Percentiles rank a stretch among this genome's conserved stretches.
phyloP scores from a whole-genome alignment of 2,329 filamentous ascomycete species.

The Onygenales sp. region DNA sequence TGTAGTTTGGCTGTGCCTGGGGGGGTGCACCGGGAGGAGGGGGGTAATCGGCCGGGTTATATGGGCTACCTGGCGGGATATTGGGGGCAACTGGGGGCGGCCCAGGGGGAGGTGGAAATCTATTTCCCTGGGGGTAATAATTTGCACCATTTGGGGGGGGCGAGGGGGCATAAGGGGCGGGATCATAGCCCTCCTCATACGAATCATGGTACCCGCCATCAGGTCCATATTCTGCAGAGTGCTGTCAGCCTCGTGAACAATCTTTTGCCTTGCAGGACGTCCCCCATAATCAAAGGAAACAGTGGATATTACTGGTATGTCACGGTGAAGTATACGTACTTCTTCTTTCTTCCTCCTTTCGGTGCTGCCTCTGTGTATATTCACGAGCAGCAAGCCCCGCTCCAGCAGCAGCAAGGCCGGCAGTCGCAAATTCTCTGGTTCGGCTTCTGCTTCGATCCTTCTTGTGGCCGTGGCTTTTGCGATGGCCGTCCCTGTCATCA shows the following conservation, averaged over 20 bases:
- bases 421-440: slow-evolving; percentile 41
- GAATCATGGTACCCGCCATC: slow-evolving; percentile 24
- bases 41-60: slow-evolving; percentile 33
- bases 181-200: slow-evolving; percentile 33
- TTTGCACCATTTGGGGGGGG: slow-evolving; percentile 20
- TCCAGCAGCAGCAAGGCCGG: slow-evolving; percentile 48
- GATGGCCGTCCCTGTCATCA: slow-evolving; percentile 25
- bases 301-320: slow-evolving; percentile 4
- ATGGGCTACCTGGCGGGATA: slow-evolving; percentile 12
- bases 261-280: no score
- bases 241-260: not conserved
- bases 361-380: slow-evolving; percentile 46
- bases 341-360: slow-evolving; percentile 44
- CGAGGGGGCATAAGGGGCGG: slow-evolving; percentile 28
- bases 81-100: slow-evolving; percentile 15
- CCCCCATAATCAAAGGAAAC: no score
- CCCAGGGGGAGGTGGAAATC: slow-evolving; percentile 36
- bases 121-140: slow-evolving; percentile 26
- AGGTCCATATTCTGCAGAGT: slow-evolving; percentile 19
- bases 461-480: slow-evolving; percentile 21
- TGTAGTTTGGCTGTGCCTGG: slow-evolving; percentile 26
- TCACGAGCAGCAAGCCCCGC: slow-evolving; percentile 50
- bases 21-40: slow-evolving; percentile 31
- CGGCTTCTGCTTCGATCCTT: slow-evolving; percentile 27
- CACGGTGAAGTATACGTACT: slow-evolving; percentile 32